Conservation (phyloP, 352 stramenopile species). For the Pythium guiyangense region DNA sequence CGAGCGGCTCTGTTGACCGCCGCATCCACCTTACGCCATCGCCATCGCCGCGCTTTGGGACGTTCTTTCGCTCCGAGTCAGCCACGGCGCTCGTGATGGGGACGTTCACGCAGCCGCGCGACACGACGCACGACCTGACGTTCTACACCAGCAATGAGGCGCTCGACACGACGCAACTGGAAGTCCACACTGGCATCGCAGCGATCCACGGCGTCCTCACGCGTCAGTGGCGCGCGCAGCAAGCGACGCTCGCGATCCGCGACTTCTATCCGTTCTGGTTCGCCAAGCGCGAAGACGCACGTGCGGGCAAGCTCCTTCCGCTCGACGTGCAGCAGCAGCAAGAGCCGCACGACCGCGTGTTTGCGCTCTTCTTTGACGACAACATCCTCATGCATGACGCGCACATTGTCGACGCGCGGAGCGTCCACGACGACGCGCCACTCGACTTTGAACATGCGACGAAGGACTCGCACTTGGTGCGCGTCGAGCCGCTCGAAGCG, state of each 20-base stretch:
- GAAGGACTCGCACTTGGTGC: slow-evolving; percentile 47
- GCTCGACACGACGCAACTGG: slow-evolving; percentile 5
- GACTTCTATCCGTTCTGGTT: slow-evolving; percentile 83
- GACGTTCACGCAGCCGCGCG: slow-evolving; percentile 57
- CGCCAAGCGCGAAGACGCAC: slow-evolving; percentile 36
- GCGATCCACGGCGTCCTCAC: slow-evolving; percentile 51
- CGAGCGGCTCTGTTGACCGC: slow-evolving; percentile 39
- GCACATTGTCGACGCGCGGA: slow-evolving; percentile 67
- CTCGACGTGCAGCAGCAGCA: slow-evolving; percentile 29
- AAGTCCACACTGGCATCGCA: slow-evolving; percentile 33
- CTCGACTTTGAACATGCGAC: slow-evolving; percentile 29
- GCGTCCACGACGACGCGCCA: slow-evolving; percentile 17
- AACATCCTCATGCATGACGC: slow-evolving; percentile 65
- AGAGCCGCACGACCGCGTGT: slow-evolving; percentile 52
- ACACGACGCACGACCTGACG: slow-evolving; percentile 6
- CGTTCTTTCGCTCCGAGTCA: slow-evolving; percentile 49
- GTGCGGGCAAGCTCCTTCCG: slow-evolving; percentile 53
- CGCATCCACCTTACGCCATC: slow-evolving; percentile 33
- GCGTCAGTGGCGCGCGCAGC: slow-evolving; percentile 33
- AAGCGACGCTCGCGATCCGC: slow-evolving; percentile 62
- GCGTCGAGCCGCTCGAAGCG: slow-evolving; percentile 60
- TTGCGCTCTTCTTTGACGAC: slow-evolving; percentile 82
- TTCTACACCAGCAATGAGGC: slow-evolving; percentile 29
- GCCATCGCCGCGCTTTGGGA: slow-evolving; percentile 39
- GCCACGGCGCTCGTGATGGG: slow-evolving; percentile 63